Evolutionary conservation across 345 rosid species (phyloP).

Genomic region (Brassica juncea): DNA sequence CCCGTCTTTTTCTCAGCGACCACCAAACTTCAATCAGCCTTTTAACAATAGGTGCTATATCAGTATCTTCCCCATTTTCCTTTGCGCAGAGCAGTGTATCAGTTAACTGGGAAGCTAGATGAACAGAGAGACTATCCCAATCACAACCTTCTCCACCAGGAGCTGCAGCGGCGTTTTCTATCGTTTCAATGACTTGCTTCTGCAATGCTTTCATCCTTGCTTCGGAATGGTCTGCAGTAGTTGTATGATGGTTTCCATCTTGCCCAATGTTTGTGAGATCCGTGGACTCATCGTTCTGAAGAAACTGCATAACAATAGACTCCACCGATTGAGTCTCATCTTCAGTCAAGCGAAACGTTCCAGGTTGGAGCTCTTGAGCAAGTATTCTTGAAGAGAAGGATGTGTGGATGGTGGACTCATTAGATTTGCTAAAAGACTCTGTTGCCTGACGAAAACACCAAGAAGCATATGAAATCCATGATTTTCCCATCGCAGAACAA

Average conservation of each 20-base stretch:
- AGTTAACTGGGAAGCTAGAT: conserved; percentile 64
- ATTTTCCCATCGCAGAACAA: conserved; percentile 82
- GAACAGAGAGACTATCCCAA: conserved; percentile 58
- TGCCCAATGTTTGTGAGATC: conserved; percentile 37
- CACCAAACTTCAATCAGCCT: conserved; percentile 71
- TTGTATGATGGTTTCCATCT: conserved; percentile 36
- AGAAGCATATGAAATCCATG: conserved; percentile 91
- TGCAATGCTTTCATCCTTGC: conserved; percentile 42
- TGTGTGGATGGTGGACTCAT: conserved; percentile 47
- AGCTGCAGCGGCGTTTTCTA: conserved; percentile 73
- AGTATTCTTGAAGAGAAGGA: conserved; percentile 64
- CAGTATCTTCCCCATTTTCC: conserved; percentile 49
- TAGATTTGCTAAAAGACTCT: conserved; percentile 46
- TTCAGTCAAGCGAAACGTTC: conserved; percentile 66
- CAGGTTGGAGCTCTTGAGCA: conserved; percentile 59
- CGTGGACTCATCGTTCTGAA: conserved; percentile 39
- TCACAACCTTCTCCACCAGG: conserved; percentile 62
- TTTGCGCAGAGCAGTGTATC: conserved; percentile 44
- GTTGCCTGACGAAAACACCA: conserved; percentile 89
- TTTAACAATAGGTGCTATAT: conserved; percentile 50
- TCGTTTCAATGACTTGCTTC: conserved; percentile 58
- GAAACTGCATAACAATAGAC: conserved; percentile 47
- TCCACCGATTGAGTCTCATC: conserved; percentile 62
- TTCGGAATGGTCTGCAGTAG: conserved; percentile 45
- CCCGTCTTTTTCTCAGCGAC: conserved; percentile 81